phyloP scores from a whole-genome alignment of 2,329 filamentous ascomycete genomes.

The Fonsecaea multimorphosa region DNA sequence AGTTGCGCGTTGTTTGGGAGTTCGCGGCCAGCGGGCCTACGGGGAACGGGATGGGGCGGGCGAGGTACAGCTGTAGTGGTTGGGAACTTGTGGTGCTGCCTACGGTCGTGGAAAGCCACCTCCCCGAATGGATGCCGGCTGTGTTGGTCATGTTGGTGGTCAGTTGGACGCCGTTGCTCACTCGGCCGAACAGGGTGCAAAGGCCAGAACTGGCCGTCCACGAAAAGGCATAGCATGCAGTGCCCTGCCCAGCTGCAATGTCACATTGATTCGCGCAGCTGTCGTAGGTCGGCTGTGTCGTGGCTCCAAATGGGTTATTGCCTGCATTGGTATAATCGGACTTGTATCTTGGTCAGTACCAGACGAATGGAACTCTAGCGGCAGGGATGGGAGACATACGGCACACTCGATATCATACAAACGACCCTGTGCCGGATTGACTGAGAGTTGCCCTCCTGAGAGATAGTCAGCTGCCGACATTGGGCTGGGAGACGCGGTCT shows the following conservation, averaged over 20 bases:
- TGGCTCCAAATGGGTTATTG: constrained; percentile 22
- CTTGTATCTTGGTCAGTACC: constrained; percentile 9
- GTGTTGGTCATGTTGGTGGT: constrained; percentile 24
- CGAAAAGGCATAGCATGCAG: constrained; percentile 19
- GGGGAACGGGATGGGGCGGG: constrained; percentile 23
- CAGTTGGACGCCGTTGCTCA: constrained; percentile 13
- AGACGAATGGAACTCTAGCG: background rate
- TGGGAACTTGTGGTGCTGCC: background rate
- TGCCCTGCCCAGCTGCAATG: constrained; percentile 7
- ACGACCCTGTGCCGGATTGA: constrained; percentile 10
- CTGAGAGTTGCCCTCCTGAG: constrained; percentile 17
- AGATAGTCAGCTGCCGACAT: background rate
- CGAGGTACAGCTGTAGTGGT: constrained; percentile 20
- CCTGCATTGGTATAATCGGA: constrained; percentile 20
- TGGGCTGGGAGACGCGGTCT: background rate
- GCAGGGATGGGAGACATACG: background rate
- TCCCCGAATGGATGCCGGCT: constrained; percentile 19
- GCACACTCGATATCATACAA: constrained; percentile 27
- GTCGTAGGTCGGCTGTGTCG: constrained; percentile 22
- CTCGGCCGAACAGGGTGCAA: constrained; percentile 23
- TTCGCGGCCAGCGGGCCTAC: constrained; percentile 12
- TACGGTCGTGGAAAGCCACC: constrained; percentile 13
- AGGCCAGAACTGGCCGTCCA: constrained; percentile 20
- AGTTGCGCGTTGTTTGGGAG: constrained; percentile 9
- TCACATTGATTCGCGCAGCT: constrained; percentile 25